Evolutionary conservation across 108 stramenopile genomes (phyloP), one percentile per base, ranked within the genome.

Genomic region (Cylindrotheca closterium): DNA sequence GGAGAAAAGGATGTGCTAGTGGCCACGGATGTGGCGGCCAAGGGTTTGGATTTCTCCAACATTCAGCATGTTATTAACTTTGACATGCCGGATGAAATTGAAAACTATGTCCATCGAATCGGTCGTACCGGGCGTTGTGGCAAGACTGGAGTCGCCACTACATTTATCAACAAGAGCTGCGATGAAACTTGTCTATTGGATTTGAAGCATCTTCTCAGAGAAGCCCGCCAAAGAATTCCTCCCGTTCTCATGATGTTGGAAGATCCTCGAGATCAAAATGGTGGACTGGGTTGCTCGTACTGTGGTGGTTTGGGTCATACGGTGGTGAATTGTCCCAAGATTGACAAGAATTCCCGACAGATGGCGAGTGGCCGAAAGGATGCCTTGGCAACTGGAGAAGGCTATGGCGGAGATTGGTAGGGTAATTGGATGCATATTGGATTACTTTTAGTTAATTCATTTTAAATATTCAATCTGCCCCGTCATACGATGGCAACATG

Each of bases 41-140:
- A 99, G 74, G 99, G 99, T 25, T 73, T 99, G 51, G 99, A 99
- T 68, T 98, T 99, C 68, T 84, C 96, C 1, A 89, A 97, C 68
- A 98, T 99, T 68, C 91, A 97, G 76, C 98, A 98, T 67, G 99
- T 99, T 1, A 98, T 99, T 63, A 99, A 99, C 62, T 99, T 97
- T 68, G 98, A 99, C 82, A 99, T 99, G 99, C 99, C 99, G n/a
- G 72, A 71, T 48, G 98, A 99, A 75, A 98, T 99, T 63, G 99
- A 99, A 83, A 98, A 98, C 64, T 93, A 93, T 60, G 89, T 91
- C 10, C 89, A 94, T 74, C 65, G 89, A 28, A 99, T 99, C 60
- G 99, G 98, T n/a, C 96, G 99, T 22, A 99, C 99, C 8, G 99
- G 99, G 1, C 97, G 99, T 12, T 91, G 96, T 64, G 99, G 99